These are phyloP conservation scores for Cryptosporidium canis DNA, from an alignment of 169 alveolate genomes.

Conservation along the genomic window DNA sequence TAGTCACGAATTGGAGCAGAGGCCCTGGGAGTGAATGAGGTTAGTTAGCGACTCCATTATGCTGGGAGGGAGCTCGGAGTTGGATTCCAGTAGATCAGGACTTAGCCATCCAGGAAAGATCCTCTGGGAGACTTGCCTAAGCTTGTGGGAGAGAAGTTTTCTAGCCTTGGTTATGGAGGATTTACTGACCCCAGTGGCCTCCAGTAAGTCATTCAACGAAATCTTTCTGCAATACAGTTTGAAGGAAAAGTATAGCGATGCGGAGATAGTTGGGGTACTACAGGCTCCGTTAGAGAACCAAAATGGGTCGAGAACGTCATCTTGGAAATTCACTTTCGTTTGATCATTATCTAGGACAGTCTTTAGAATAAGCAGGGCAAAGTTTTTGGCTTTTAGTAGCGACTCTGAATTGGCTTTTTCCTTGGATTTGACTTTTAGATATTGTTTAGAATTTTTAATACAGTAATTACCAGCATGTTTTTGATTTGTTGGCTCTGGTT, in stretches of 20 bases:
- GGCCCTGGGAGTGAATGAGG: neutral
- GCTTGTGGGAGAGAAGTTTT: neutral
- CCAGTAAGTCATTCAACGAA: neutral
- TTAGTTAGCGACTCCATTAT: conserved; percentile 1
- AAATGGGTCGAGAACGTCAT: conserved; percentile 18
- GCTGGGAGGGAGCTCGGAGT: conserved; percentile 30
- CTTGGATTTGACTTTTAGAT: neutral
- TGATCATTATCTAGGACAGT: neutral
- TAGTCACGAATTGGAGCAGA: neutral
- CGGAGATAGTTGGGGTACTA: conserved; percentile 33
- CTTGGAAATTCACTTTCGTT: neutral
- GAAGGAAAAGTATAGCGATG: conserved; percentile 13
- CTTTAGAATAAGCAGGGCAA: conserved; percentile 15
- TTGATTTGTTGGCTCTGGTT: neutral
- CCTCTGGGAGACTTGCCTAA: neutral
- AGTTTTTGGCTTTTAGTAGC: neutral
- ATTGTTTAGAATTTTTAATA: neutral
- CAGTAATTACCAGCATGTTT: neutral
- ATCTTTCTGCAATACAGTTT: conserved; percentile 8
- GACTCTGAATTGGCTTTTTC: neutral
- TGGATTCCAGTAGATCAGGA: neutral
- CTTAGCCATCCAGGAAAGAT: conserved; percentile 63
- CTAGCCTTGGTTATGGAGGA: conserved; percentile 19
- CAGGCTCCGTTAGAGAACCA: conserved; percentile 42
- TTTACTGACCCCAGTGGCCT: conserved; percentile 36